These are phyloP conservation scores for Boechera divaricarpa DNA, from an alignment of 345 rosid species.

Conservation along the genomic window DNA sequence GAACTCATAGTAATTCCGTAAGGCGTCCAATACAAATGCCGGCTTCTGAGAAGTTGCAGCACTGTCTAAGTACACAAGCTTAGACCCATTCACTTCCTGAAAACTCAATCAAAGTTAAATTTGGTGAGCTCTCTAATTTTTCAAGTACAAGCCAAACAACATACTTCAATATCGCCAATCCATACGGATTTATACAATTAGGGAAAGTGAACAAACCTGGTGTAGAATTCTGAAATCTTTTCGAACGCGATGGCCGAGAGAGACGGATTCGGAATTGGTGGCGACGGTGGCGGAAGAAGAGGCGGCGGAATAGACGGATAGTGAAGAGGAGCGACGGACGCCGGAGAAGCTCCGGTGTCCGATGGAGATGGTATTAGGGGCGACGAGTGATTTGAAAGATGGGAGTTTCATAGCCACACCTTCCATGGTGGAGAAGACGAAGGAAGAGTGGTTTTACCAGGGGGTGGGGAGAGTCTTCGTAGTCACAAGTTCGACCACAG, in stretches of 20 bases:
- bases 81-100: constrained; percentile 83
- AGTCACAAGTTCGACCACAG: neutral
- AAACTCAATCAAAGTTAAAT: neutral
- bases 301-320: constrained; percentile 41
- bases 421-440: constrained; percentile 51
- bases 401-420: constrained; percentile 63
- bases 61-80: constrained; percentile 89
- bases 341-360: constrained; percentile 29
- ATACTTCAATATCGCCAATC: neutral
- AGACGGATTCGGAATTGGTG: constrained; percentile 49
- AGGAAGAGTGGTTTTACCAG: neutral
- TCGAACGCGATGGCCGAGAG: constrained; percentile 79
- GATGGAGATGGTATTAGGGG: constrained; percentile 43
- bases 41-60: constrained; percentile 99
- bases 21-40: constrained; percentile 64
- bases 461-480: neutral
- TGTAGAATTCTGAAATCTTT: constrained; percentile 88
- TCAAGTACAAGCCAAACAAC: too few relatives aligned
- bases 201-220: constrained; percentile 53
- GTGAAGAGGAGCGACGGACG: constrained; percentile 39
- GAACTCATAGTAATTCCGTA: constrained; percentile 72
- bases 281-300: constrained; percentile 45
- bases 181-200: neutral
- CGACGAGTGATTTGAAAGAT: constrained; percentile 49
- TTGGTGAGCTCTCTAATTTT: neutral